Base-by-base conservation (phyloP, 306 rosid genomes). In the Vicia faba region DNA sequence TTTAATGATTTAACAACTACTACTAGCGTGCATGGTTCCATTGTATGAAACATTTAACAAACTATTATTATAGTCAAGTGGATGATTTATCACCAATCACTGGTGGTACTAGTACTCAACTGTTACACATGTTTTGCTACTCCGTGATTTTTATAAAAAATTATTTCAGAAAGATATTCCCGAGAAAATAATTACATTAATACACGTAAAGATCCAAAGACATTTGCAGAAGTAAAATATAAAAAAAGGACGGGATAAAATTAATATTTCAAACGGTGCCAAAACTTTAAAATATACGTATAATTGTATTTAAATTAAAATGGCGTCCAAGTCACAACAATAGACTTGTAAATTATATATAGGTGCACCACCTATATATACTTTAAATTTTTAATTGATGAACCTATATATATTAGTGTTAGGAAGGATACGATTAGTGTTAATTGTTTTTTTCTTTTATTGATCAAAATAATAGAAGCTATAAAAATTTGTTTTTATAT, bases 171-270 rank as follows among this genome's bases (percentile, higher is more conserved):
- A 14, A 14, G 20, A 45, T 46, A 46, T 5, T 15, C 20, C 5
- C 28, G 20, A 33, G 36, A 9, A 49, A 56, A 28, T 28, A 13
- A 56, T 28, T 56, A 26, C 7, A 13, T 5, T 5, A 11, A 56
- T 56, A 55, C 35, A 53, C 38, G 61, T 56, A 26, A 6, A 56
- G 38, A 56, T 28, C 61, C 61, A 56, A 56, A n/a, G 39, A 28
- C 38, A 28, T 11, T 13, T 25, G 36, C 7, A 3, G 16, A 55
- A 33, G 1, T 8, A 7, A 29, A 29, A 29, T 5, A 29, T 54
- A 55, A 26, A 57, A 28, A 57, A 57, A 11, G 7, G 35, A 13
- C 5, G 5, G 12, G 1, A 57, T 8, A n/a, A 29, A 57, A 13
- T 1, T 13, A n/a, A 58, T 15, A 31, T 58, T 56, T 31, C 10